Evolutionary conservation across 75 land plant genomes (phyloP).

Genomic region (Cunninghamia lanceolata): DNA sequence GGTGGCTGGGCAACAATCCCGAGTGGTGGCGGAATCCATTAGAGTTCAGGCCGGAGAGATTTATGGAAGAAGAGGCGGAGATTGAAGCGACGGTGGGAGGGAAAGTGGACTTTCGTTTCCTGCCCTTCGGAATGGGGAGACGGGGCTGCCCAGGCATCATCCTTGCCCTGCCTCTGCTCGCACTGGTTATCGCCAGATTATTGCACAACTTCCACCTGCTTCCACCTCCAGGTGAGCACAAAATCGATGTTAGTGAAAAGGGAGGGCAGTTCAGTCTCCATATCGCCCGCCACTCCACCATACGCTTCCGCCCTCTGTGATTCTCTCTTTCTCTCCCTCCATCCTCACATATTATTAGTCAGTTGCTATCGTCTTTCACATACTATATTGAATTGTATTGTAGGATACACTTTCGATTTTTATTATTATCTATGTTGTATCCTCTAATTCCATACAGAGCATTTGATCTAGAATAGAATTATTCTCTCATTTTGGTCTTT

Average conservation of each 20-base stretch:
- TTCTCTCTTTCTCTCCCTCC: no score
- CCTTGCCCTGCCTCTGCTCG: slow-evolving; percentile 28
- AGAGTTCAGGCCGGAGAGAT: slow-evolving; percentile 31
- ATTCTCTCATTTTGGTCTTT: no score
- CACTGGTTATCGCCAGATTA: slow-evolving; percentile 23
- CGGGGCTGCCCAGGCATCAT: slow-evolving; percentile 36
- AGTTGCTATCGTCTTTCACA: no score
- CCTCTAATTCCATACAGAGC: no score
- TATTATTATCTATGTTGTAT: no score
- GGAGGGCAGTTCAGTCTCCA: slow-evolving; percentile 37
- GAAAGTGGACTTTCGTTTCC: slow-evolving; percentile 28
- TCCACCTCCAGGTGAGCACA: slow-evolving; percentile 23
- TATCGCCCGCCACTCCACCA: slow-evolving; percentile 4
- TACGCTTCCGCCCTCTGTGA: no score
- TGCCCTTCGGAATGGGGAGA: slow-evolving; percentile 33
- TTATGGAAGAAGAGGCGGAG: slow-evolving; percentile 29
- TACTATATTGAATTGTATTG: no score
- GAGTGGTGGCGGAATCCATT: slow-evolving; percentile 23
- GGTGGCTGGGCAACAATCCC: slow-evolving; percentile 41
- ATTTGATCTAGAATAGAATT: no score
- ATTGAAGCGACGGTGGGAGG: slow-evolving; percentile 29
- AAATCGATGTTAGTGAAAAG: slow-evolving; percentile 23
- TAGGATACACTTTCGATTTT: no score
- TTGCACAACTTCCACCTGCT: slow-evolving; percentile 23
- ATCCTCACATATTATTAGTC: no score